These are phyloP conservation scores for Rostrohypoxylon terebratum DNA, from an alignment of 495 filamentous ascomycete genomes.

Conservation along the genomic window DNA sequence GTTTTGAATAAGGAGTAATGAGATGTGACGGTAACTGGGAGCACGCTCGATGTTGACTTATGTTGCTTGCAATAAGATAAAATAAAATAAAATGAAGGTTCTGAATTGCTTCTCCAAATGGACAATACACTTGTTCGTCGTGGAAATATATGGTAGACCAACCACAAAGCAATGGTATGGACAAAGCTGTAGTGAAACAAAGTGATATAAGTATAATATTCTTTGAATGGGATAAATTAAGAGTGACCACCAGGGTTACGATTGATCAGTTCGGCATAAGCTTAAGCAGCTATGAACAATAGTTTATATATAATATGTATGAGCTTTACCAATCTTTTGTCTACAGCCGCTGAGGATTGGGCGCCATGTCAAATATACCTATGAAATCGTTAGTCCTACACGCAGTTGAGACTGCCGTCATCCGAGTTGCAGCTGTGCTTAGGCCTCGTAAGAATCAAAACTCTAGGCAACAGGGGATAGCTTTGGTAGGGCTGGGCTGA, in stretches of 20 bases:
- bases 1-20: not conserved
- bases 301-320: constrained; percentile 6
- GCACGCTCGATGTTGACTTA: not conserved
- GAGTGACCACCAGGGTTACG: not conserved
- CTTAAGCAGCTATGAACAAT: not conserved
- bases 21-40: not conserved
- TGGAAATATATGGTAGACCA: not conserved
- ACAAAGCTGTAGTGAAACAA: not conserved
- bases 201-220: not conserved
- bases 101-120: not conserved
- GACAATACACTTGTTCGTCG: not conserved
- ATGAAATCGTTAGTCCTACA: constrained; percentile 1
- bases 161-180: not conserved
- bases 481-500: constrained; percentile 20
- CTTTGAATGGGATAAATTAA: not conserved
- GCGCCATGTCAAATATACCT: not conserved
- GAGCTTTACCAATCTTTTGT: not conserved
- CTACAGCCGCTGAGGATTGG: constrained; percentile 7
- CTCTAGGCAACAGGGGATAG: not conserved
- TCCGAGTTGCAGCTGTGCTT: not conserved
- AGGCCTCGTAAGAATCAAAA: not conserved
- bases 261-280: not conserved
- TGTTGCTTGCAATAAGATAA: not conserved
- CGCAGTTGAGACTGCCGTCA: constrained; percentile 18
- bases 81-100: not conserved